Conservation (phyloP, 2,329 filamentous ascomycete genomes). For the Bipolaris gigantea region DNA sequence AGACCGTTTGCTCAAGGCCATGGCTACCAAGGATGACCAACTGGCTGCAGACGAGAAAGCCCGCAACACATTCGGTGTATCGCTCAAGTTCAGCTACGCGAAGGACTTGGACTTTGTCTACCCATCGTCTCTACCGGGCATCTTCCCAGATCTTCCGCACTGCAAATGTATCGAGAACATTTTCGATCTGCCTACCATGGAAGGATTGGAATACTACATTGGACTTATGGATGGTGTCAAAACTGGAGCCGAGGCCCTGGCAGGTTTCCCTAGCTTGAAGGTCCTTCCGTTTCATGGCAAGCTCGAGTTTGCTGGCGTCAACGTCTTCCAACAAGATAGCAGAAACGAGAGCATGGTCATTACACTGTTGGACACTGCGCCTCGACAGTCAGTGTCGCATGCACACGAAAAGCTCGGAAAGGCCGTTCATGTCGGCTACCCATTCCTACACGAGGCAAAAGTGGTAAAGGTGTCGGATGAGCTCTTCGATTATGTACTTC, state of each 20-base stretch:
- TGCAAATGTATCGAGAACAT: slow-evolving; percentile 96
- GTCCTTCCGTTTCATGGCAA: slow-evolving; percentile 81
- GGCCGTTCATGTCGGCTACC: slow-evolving; percentile 88
- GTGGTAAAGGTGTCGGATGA: slow-evolving; percentile 89
- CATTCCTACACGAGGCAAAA: slow-evolving; percentile 92
- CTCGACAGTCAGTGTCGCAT: slow-evolving; percentile 67
- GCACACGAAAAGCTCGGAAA: slow-evolving; percentile 82
- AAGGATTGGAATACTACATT: slow-evolving; percentile 81
- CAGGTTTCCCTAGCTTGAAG: slow-evolving; percentile 89
- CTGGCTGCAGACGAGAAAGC: slow-evolving; percentile 77
- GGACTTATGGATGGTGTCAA: slow-evolving; percentile 84
- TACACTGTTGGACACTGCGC: slow-evolving; percentile 75
- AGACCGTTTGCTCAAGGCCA: slow-evolving; percentile 77
- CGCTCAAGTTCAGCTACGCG: slow-evolving; percentile 89
- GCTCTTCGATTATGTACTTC: slow-evolving; percentile 81
- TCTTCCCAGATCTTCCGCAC: slow-evolving; percentile 84
- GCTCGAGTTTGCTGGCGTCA: slow-evolving; percentile 85
- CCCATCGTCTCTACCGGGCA: slow-evolving; percentile 80
- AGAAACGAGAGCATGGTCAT: slow-evolving; percentile 96
- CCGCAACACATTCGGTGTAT: slow-evolving; percentile 88
- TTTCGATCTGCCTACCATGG: slow-evolving; percentile 89
- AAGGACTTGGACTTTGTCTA: slow-evolving; percentile 77
- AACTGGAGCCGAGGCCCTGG: slow-evolving; percentile 78
- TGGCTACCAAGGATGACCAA: slow-evolving; percentile 78
- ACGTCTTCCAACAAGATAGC: slow-evolving; percentile 93